Evolutionary conservation across 2,329 filamentous ascomycete genomes (phyloP).

Genomic region (Triangularia setosa): DNA sequence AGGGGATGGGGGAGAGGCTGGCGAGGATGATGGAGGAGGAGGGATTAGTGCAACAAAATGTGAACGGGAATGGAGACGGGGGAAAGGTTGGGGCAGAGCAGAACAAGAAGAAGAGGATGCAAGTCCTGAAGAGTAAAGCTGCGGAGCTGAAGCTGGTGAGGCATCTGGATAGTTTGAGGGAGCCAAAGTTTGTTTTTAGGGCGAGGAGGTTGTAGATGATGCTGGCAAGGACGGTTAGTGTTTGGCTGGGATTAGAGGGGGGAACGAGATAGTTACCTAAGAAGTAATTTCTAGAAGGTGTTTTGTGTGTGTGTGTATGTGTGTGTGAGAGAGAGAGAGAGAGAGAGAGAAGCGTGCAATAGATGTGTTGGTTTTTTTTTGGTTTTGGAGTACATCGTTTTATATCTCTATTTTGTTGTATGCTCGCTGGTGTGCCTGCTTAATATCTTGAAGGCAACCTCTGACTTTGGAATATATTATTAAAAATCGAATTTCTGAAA

Average conservation of each 20-base stretch:
- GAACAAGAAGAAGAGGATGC: conserved; percentile 55
- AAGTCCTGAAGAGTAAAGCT: conserved; percentile 74
- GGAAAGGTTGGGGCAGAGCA: conserved; percentile 32
- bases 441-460: no score
- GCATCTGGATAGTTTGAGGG: conserved; percentile 63
- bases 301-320: no score
- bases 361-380: no score
- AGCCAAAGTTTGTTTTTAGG: conserved; percentile 62
- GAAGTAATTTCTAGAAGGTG: neutral
- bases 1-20: conserved; percentile 54
- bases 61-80: conserved; percentile 34
- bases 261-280: no score
- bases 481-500: no score
- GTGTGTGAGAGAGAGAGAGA: no score
- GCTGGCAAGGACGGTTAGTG: neutral
- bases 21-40: conserved; percentile 41
- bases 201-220: conserved; percentile 46
- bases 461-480: no score
- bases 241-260: no score
- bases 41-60: conserved; percentile 36
- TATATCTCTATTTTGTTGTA: no score
- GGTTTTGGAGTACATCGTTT: no score
- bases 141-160: conserved; percentile 81
- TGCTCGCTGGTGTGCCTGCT: no score
- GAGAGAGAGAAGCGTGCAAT: no score